A percentile compares a stretch with the other conserved stretches of the same genome.
Conservation (phyloP, 2,329 filamentous ascomycete species). For the Pestalotiopsis sp. region DNA sequence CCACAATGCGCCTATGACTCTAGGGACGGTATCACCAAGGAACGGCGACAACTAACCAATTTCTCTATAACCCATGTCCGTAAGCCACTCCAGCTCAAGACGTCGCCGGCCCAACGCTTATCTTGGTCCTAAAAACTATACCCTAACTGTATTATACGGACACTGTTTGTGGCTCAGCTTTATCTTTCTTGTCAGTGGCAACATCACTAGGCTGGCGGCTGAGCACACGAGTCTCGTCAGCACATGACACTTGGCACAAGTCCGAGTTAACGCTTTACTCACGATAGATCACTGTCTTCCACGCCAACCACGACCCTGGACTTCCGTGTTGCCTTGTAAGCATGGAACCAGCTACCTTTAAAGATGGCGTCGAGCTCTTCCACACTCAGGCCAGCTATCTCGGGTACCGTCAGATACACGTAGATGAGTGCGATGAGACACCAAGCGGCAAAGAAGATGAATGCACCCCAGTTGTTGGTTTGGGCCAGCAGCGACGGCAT, state of each 20-base stretch:
- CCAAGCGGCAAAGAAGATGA: constrained; percentile 42
- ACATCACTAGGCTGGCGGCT: neutral
- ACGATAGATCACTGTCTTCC: neutral
- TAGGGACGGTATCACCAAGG: neutral
- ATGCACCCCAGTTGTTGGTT: constrained; percentile 43
- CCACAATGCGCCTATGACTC: neutral
- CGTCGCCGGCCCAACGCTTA: too few relatives aligned
- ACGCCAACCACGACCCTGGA: neutral
- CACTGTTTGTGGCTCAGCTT: neutral
- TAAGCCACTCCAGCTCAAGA: too few relatives aligned
- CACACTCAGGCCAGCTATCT: constrained; percentile 34
- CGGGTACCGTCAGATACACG: constrained; percentile 40
- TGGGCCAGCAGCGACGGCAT: constrained; percentile 34
- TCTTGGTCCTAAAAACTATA: too few relatives aligned
- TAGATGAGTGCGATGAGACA: constrained; percentile 38
- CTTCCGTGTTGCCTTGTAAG: neutral
- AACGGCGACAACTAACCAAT: neutral
- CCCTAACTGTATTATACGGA: neutral
- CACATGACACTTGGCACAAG: neutral
- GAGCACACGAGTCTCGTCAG: neutral
- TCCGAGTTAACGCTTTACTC: neutral
- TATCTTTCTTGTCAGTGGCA: neutral
- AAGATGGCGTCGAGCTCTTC: constrained; percentile 35
- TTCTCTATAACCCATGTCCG: neutral
- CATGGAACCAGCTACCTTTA: constrained; percentile 25